Conservation (phyloP, 768 basidiomycete species). For the Serendipita sp. region DNA sequence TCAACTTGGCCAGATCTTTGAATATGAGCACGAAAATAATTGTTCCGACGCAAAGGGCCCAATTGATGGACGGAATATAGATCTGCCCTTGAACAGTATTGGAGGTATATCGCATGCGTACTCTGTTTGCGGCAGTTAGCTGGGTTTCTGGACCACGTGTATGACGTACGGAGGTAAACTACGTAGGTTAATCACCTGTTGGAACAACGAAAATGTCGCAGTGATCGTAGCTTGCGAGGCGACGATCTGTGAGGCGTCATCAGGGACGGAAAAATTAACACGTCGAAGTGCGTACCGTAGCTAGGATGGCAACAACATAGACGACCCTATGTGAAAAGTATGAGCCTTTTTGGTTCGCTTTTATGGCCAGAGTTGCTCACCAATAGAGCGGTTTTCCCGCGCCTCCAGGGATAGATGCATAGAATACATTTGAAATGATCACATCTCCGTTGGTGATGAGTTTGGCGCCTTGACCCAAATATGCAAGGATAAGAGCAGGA, state of each 20-base stretch:
- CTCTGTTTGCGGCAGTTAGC: conserved; percentile 9
- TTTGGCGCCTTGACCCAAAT: conserved; percentile 55
- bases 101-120: conserved; percentile 45
- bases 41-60: conserved; percentile 35
- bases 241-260: conserved; percentile 25
- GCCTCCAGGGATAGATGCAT: conserved; percentile 37
- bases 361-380: conserved; percentile 17
- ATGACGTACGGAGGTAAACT: conserved; percentile 30
- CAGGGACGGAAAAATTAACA: neutral
- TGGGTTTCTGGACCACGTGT: neutral
- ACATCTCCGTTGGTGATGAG: conserved; percentile 34
- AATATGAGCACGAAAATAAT: conserved; percentile 42
- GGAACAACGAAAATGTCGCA: conserved; percentile 32
- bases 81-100: conserved; percentile 45
- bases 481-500: conserved; percentile 43
- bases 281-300: conserved; percentile 30
- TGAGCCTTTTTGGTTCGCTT: neutral
- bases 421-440: conserved; percentile 20
- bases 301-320: conserved; percentile 45
- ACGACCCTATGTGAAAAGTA: conserved; percentile 27
- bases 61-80: conserved; percentile 49
- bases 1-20: conserved; percentile 33
- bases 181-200: conserved; percentile 49
- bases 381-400: conserved; percentile 40
- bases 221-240: conserved; percentile 57